These are phyloP conservation scores for Golubevia pallescens DNA, from an alignment of 1,284 basidiomycete species.

Conservation along the genomic window DNA sequence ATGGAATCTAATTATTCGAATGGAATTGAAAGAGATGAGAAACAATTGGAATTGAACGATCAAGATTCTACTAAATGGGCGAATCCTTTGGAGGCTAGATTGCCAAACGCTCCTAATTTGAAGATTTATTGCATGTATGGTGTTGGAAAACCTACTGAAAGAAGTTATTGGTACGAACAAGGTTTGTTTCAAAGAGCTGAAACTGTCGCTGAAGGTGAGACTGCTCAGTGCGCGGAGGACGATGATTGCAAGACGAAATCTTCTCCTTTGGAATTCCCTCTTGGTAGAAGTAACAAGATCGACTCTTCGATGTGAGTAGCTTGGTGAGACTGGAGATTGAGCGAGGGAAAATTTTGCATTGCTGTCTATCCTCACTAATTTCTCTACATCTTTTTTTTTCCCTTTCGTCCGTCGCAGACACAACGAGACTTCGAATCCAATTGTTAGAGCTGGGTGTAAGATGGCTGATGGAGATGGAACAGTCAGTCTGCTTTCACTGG, in stretches of 20 bases:
- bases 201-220: conserved; percentile 17
- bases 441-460: conserved; percentile 45
- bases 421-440: conserved; percentile 32
- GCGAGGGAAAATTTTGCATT: too few species aligned
- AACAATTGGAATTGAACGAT: conserved; percentile 73
- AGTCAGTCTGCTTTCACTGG: conserved; percentile 84
- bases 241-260: conserved; percentile 31
- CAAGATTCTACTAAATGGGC: conserved; percentile 72
- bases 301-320: conserved; percentile 18
- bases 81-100: conserved; percentile 84
- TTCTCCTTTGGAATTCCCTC: conserved; percentile 39
- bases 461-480: conserved; percentile 82
- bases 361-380: too few species aligned
- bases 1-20: conserved; percentile 87
- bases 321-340: too few species aligned
- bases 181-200: conserved; percentile 32
- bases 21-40: conserved; percentile 82
- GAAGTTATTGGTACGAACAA: conserved; percentile 63
- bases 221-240: conserved; percentile 11
- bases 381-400: conserved; percentile 6
- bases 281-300: conserved; percentile 40
- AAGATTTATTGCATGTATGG: conserved; percentile 94
- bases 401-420: conserved; percentile 8
- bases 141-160: conserved; percentile 94
- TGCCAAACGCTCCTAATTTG: conserved; percentile 88